Evolutionary conservation across 176 grass and related monocot genomes (phyloP), one percentile per base, ranked within the genome.

Genomic region (Oryza coarctata): DNA sequence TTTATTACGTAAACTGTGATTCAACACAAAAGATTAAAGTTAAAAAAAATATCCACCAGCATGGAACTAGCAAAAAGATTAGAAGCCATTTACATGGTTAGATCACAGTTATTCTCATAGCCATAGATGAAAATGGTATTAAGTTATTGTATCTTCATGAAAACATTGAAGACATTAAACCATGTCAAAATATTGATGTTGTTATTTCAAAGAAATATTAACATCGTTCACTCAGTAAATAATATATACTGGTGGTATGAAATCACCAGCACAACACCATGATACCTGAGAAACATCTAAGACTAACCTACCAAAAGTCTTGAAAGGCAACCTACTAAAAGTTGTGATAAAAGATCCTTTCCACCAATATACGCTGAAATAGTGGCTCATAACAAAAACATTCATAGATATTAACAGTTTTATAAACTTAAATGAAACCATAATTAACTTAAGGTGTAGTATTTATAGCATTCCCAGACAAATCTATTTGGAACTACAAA

Each of bases 1-100:
- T 86, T 98, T 98, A 77, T 92, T 88, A 55, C 90, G 79, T 84
- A 98, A 98, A 93, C 95, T 98, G 95, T 47, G 89, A 81, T 30
- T 34, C 80, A 81, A 84, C 12, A 84, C 76, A 82, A 77, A 67
- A 40, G 40, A 15, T 57, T 27, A 78, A 70, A 17, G 41, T 74
- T 22, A 5, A 77, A 83, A 80, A 9, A 90, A 77, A 45, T n/a
- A 80, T 72, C 5, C 55, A 62, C 3, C 14, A 34, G 69, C 38
- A 71, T 25, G 32, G 39, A 47, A 33, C 27, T 83, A 80, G 50
- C 12, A 75, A 36, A 76, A 74, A 20, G 17, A 76, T 63, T 39
- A 63, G 4, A 84, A 83, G 22, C 18, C 55, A 82, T 57, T 84
- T 11, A 69, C 49, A 86, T 45, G 20, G 27, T 70, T 25, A 74